Evolutionary conservation across 164 flowering plant species (phyloP).

Genomic region (Aristolochia contorta): DNA sequence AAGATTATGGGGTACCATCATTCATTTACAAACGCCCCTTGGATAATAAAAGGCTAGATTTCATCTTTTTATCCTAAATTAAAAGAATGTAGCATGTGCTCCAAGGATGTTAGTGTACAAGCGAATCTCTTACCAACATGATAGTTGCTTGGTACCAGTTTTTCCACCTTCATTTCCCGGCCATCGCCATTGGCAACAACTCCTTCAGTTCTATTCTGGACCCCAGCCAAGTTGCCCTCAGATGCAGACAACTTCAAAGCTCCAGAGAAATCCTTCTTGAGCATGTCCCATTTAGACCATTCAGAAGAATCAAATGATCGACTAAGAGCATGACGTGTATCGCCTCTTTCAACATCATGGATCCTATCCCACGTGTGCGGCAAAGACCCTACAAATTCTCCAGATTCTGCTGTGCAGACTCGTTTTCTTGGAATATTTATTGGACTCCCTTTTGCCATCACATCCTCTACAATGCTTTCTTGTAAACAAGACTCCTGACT

Average conservation of each 20-base stretch:
- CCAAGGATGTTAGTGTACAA: too few species aligned
- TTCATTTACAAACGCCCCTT: too few species aligned
- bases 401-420: slow-evolving; percentile 14
- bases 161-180: slow-evolving; percentile 11
- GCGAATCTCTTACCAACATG: slow-evolving; percentile 41
- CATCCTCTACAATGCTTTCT: slow-evolving; percentile 17
- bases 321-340: slow-evolving; percentile 25
- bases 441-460: slow-evolving; percentile 21
- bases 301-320: slow-evolving; percentile 46
- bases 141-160: slow-evolving; percentile 14
- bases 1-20: too few species aligned
- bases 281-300: slow-evolving; percentile 16
- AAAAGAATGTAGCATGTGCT: too few species aligned
- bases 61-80: too few species aligned
- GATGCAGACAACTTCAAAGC: slow-evolving; percentile 15
- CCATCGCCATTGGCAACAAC: slow-evolving; percentile 11
- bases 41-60: too few species aligned
- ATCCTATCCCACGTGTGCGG: slow-evolving; percentile 36
- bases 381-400: slow-evolving; percentile 33
- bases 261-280: slow-evolving; percentile 17
- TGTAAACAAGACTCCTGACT: slow-evolving; percentile 14
- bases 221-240: slow-evolving; percentile 14
- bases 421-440: slow-evolving; percentile 25
- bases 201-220: slow-evolving; percentile 8
- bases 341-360: slow-evolving; percentile 17